Evolutionary conservation across 2,329 filamentous ascomycete species (phyloP), one percentile per base, ranked within the genome.

Genomic region (Calcarisporium arbuscula): DNA sequence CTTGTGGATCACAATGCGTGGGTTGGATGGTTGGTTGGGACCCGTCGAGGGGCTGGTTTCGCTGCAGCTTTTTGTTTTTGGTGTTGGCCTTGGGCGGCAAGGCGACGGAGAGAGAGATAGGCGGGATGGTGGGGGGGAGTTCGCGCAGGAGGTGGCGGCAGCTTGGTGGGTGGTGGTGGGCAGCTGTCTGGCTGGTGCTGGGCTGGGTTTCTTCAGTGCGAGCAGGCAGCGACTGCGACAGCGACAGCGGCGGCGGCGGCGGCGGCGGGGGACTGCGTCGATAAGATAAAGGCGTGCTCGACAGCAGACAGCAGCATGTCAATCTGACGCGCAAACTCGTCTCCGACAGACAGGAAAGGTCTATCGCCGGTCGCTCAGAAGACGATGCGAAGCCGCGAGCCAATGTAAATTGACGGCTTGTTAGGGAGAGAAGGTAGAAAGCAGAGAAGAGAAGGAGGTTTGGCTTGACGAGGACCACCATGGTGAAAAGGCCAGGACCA

Each of bases 291-390:
- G 34, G 34, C 30, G 25, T 30, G 27, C 15, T 27, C 14, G 17
- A 23, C 15, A 28, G 32, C 22, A 16, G 27, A 28, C 36, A 35
- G 22, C 30, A 40, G 34, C 38, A 40, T 40, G 34, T 35, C 38
- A 36, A 40, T 33, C 21, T 25, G 27, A 28, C 23, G 34, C 4
- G 18, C 26, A 30, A 26, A 14, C 20, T 30, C 21, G 34, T 28
- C 28, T 23, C 20, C 22, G 32, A 29, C 30, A 20, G 30, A 23
- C 23, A 17, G 21, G 20, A 19, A 15, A 10, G 26, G 25, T 38
- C 30, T 38, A 30, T 33, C 25, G 43, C 47, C 27, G n/a, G 50
- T 49, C 39, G 47, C 53, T 44, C 40, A 47, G 37, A 47, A 45
- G 43, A 46, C 42, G 43, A 40, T 26, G 10, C 16, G 27, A 35